Evolutionary conservation across 805 yeast species (phyloP).

Genomic region (Metschnikowia peoriensis): DNA sequence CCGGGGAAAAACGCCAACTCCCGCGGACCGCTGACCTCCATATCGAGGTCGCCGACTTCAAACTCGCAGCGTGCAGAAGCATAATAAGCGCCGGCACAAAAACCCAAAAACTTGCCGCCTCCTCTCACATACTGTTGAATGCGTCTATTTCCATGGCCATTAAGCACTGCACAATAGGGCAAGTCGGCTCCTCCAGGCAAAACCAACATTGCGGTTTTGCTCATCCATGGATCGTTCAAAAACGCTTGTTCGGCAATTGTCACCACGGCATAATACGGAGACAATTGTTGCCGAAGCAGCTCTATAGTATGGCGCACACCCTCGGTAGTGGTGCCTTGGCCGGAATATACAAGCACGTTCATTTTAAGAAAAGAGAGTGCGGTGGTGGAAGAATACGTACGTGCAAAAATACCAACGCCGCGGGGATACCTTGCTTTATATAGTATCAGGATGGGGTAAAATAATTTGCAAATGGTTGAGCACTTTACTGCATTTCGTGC

Average conservation of each 20-base stretch:
- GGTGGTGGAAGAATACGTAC: neutral
- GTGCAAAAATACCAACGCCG: neutral
- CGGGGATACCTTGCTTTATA: too few relatives aligned
- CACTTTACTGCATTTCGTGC: neutral
- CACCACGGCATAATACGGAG: slow-evolving; percentile 86
- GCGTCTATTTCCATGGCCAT: slow-evolving; percentile 62
- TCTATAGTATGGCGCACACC: slow-evolving; percentile 83
- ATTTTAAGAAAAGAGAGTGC: slow-evolving; percentile 2
- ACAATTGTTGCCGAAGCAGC: slow-evolving; percentile 66
- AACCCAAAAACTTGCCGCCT: slow-evolving; percentile 85
- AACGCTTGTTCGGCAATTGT: slow-evolving; percentile 63
- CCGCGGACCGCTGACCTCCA: slow-evolving; percentile 85
- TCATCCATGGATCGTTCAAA: slow-evolving; percentile 76
- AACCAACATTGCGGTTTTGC: slow-evolving; percentile 74
- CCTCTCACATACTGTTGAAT: slow-evolving; percentile 62
- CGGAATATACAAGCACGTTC: slow-evolving; percentile 24
- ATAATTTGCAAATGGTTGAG: neutral
- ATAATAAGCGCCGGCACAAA: slow-evolving; percentile 96
- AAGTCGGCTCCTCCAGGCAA: slow-evolving; percentile 97
- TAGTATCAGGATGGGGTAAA: neutral
- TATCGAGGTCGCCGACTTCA: slow-evolving; percentile 63
- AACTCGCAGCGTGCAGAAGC: slow-evolving; percentile 76
- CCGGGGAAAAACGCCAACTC: slow-evolving; percentile 86
- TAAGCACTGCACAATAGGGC: slow-evolving; percentile 72
- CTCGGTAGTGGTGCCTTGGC: slow-evolving; percentile 82